Evolutionary conservation across 331 rosid genomes (phyloP), one percentile per base, ranked within the genome.

Genomic region (Acacia pycnantha): DNA sequence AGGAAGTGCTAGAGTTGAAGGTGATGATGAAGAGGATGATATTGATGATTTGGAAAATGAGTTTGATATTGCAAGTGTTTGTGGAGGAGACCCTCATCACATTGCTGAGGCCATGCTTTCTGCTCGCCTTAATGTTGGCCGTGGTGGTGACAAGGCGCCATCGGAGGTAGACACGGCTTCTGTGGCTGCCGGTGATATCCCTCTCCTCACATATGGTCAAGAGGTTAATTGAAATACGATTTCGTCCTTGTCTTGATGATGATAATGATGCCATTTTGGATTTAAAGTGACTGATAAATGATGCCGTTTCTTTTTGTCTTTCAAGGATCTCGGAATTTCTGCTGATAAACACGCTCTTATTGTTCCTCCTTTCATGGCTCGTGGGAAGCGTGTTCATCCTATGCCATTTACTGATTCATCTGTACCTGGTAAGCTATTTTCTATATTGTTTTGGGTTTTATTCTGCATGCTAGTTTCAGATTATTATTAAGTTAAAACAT

Each of bases 1-100:
- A 94, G 98, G 98, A 22, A 87, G 92, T 86, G 97, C 94, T 61
- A 88, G 98, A 74, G 98, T 94, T 81, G 97, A 94, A 70, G 97
- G 91, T 40, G 98, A 94, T 21, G 98, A 94, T 71, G 98, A 94
- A 77, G 98, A 94, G 72, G 98, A 94, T 67, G 97, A 72, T 76
- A 81, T 85, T 79, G 98, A 94, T 84, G 98, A 94, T 89, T 90
- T 94, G 89, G 97, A 94, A 75, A 89, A 92, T 66, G 98, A 94
- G 72, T 92, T 94, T 71, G 92, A 88, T 41, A 88, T 86, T 62
- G 93, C 88, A 66, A 87, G 83, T 19, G 86, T 87, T 71, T 73
- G 70, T 62, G 41, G 41, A 37, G 26, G 72, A 26, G 91, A 89
- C 47, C 56, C 86, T 16, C 82, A 76, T 33, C 83, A 89, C 67